Conservation (phyloP, 2,329 filamentous ascomycete species). For the Aureobasidium uvarum region DNA sequence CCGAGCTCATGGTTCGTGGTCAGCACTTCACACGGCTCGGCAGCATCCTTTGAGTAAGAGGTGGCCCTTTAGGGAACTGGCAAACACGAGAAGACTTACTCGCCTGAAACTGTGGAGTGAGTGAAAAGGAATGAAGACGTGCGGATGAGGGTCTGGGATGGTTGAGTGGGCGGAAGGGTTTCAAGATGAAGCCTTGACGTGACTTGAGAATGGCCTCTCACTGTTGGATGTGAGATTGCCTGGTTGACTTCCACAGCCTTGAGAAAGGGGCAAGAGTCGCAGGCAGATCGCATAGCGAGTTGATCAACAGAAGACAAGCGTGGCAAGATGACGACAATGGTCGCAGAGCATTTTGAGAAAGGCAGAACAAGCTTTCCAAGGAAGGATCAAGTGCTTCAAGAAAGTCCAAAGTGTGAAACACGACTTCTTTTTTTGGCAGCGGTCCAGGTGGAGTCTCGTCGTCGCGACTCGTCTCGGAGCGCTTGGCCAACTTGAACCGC, state of each 20-base stretch:
- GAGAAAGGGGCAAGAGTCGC: background rate
- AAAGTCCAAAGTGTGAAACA: constrained; percentile 22
- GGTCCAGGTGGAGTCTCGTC: background rate
- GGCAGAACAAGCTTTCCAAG: background rate
- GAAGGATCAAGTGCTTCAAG: constrained; percentile 7
- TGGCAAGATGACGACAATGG: background rate
- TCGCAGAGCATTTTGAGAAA: background rate
- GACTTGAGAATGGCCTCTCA: background rate
- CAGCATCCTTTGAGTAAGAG: background rate
- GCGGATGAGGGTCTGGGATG: background rate
- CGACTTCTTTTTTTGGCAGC: background rate
- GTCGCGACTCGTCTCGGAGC: background rate
- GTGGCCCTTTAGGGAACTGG: background rate
- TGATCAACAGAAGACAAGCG: background rate
- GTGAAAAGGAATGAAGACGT: background rate
- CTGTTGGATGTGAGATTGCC: no score
- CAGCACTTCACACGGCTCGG: background rate
- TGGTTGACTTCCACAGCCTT: no score
- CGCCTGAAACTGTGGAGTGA: background rate
- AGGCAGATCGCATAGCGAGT: background rate
- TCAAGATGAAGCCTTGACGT: background rate
- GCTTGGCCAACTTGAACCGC: background rate
- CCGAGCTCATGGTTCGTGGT: constrained; percentile 1
- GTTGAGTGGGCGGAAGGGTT: background rate
- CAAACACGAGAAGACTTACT: background rate